A percentile compares a stretch with the other conserved stretches of the same genome.
Conservation (phyloP, 768 basidiomycete genomes). For the Kwoniella mangroviensis region DNA sequence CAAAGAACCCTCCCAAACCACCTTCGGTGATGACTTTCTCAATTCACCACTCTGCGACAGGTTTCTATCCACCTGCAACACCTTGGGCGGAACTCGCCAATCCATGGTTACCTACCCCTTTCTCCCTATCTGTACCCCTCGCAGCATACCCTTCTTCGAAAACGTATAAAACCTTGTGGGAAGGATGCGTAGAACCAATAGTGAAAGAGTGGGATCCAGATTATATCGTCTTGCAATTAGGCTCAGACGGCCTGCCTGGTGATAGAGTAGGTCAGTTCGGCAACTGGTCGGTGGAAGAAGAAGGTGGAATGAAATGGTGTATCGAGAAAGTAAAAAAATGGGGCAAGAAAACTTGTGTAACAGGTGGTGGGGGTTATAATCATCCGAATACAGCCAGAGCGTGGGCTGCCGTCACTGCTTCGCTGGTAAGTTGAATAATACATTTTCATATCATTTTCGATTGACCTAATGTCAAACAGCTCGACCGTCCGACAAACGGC, state of each 20-base stretch:
- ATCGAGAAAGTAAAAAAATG: conserved; percentile 36
- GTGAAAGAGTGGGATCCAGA: conserved; percentile 72
- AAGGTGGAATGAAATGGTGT: conserved; percentile 71
- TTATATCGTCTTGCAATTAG: conserved; percentile 81
- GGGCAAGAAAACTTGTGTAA: conserved; percentile 42
- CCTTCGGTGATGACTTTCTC: conserved; percentile 68
- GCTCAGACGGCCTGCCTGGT: conserved; percentile 81
- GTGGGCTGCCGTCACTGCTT: conserved; percentile 80
- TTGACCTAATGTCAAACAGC: conserved; percentile 58
- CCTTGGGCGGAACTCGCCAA: conserved; percentile 47
- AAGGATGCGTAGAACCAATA: conserved; percentile 65
- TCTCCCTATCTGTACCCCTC: conserved; percentile 79
- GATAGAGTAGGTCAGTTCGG: conserved; percentile 74
- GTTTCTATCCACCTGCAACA: conserved; percentile 72
- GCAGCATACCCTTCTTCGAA: conserved; percentile 68
- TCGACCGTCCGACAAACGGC: conserved; percentile 64
- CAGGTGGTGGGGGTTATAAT: conserved; percentile 75
- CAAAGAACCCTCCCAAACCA: conserved; percentile 59
- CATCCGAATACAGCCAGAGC: conserved; percentile 81
- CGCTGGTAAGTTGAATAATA: conserved; percentile 64
- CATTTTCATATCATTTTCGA: no score
- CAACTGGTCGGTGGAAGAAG: conserved; percentile 66
- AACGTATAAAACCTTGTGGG: conserved; percentile 72
- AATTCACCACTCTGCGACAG: conserved; percentile 74
- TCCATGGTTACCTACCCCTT: conserved; percentile 64